Evolutionary conservation across 352 stramenopile genomes (phyloP).

Genomic region (Pseudoperonospora humuli): DNA sequence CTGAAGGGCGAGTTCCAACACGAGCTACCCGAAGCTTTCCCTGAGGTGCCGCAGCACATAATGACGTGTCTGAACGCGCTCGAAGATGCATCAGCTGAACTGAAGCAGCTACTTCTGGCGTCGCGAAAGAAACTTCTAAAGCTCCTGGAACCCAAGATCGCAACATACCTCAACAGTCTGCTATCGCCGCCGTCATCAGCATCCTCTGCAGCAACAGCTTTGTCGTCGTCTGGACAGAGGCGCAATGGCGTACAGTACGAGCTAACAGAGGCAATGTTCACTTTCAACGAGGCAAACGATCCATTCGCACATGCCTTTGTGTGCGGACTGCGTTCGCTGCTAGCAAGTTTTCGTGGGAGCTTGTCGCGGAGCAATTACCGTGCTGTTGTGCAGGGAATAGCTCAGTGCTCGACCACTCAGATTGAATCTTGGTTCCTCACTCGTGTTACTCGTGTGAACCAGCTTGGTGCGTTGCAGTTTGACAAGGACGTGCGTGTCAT

Average conservation of each 20-base stretch:
- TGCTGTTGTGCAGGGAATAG: conserved; percentile 42
- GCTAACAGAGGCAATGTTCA: conserved; percentile 81
- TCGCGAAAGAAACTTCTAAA: conserved; percentile 70
- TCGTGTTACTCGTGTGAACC: conserved; percentile 54
- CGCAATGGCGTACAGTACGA: conserved; percentile 64
- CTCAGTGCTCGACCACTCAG: conserved; percentile 31
- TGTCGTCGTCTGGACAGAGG: conserved; percentile 21
- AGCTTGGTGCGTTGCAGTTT: conserved; percentile 78
- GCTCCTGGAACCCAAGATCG: conserved; percentile 70
- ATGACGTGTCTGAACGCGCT: conserved; percentile 60
- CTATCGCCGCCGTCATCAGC: conserved; percentile 32
- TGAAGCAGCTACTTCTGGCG: conserved; percentile 56
- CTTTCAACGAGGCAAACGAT: conserved; percentile 83
- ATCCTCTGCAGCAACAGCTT: conserved; percentile 22
- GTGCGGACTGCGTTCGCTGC: conserved; percentile 40
- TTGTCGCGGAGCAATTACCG: conserved; percentile 58
- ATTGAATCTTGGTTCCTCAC: conserved; percentile 62
- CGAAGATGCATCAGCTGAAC: conserved; percentile 63
- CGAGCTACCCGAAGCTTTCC: conserved; percentile 64
- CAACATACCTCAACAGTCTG: conserved; percentile 38
- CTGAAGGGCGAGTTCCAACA: conserved; percentile 68
- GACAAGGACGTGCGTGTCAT: conserved; percentile 82
- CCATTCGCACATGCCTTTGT: conserved; percentile 78
- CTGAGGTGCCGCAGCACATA: conserved; percentile 65
- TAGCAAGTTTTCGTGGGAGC: conserved; percentile 40